Conservation (phyloP, 2,329 filamentous ascomycete species). For the Microdochium nivale region DNA sequence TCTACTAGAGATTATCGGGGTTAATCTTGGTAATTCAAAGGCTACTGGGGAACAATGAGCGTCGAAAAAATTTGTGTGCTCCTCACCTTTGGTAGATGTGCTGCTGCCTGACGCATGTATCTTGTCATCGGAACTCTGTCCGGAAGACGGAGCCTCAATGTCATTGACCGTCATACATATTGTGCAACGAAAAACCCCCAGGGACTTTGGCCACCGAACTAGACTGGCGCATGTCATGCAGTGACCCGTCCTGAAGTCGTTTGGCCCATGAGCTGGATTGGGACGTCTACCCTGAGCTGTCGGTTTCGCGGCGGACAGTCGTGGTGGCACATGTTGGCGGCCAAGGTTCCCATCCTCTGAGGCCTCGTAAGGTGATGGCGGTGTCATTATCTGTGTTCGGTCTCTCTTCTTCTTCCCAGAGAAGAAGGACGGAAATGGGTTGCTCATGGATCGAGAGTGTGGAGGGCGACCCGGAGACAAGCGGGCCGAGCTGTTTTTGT, state of each 20-base stretch:
- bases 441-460: slow-evolving; percentile 65
- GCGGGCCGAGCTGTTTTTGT: slow-evolving; percentile 13
- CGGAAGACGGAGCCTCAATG: slow-evolving; percentile 36
- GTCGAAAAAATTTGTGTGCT: background rate
- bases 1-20: slow-evolving; percentile 7
- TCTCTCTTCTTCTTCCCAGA: slow-evolving; percentile 48
- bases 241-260: slow-evolving; percentile 57
- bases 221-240: slow-evolving; percentile 83
- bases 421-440: slow-evolving; percentile 70
- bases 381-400: slow-evolving; percentile 33
- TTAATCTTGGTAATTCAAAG: no score
- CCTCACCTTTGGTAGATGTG: background rate
- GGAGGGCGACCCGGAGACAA: slow-evolving; percentile 13
- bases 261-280: slow-evolving; percentile 13
- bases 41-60: no score
- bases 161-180: slow-evolving; percentile 83
- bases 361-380: slow-evolving; percentile 26
- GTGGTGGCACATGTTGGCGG: slow-evolving; percentile 16
- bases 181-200: slow-evolving; percentile 71
- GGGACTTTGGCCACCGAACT: slow-evolving; percentile 67
- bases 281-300: background rate
- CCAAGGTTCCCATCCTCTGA: slow-evolving; percentile 6
- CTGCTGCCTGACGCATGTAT: background rate
- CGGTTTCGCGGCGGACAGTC: slow-evolving; percentile 22
- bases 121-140: background rate